Evolutionary conservation across 306 rosid genomes (phyloP), one percentile per base, ranked within the genome.

Genomic region (Dalbergia cochinchinensis): DNA sequence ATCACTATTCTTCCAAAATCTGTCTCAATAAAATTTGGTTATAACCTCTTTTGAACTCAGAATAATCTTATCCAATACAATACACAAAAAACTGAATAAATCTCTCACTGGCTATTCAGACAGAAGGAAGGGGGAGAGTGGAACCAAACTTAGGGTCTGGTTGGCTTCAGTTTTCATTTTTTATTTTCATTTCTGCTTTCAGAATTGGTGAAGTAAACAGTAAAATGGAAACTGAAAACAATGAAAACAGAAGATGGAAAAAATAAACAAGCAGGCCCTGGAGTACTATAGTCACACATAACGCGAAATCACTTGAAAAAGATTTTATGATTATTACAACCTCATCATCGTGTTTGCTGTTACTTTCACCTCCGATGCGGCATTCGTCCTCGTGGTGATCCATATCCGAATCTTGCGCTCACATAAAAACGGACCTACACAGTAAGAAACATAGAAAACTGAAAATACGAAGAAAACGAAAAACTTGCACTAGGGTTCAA

Each of bases 271-370:
- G 2, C 31, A 26, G 31, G 31, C 31, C 31, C 41, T 37, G 0
- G 7, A 74, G 19, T 13, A 62, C 59, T 19, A 72, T 66, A 79
- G 55, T 14, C 59, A 26, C 11, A 39, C 65, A 74, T 11, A 26
- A 11, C 5, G 26, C 41, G 71, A 34, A 51, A 74, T 47, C 74
- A 79, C 42, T 71, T 76, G 18, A 77, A 71, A 55, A 73, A 37
- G 41, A 45, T 57, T 65, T 60, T 69, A 80, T 22, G 75, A 80
- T 76, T 69, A 83, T 73, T 69, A 83, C 60, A 76, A 91, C 99
- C 97, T 92, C 98, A 31, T 92, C 96, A 74, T 95, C 94, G 70
- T 92, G 94, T 87, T 95, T 92, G 75, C 89, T 80, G 57, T 83
- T 93, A 83, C 87, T 83, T 72, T 88, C 93, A 78, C 84, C 78